Evolutionary conservation across 345 rosid genomes (phyloP).

Genomic region (Mercurialis annua): DNA sequence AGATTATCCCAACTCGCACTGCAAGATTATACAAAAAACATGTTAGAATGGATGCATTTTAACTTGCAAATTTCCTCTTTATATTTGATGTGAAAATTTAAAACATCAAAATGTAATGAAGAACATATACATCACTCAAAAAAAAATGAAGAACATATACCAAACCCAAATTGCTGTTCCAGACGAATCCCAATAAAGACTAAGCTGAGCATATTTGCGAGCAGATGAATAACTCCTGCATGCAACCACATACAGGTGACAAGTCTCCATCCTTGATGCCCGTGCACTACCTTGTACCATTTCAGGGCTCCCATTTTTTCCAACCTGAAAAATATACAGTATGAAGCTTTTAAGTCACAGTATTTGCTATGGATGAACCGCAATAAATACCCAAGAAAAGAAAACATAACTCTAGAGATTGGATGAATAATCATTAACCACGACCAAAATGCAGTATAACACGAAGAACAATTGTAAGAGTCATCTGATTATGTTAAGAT

Average conservation of each 20-base stretch:
- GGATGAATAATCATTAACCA: background rate
- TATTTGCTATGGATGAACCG: background rate
- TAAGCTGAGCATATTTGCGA: constrained; percentile 81
- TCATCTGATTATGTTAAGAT: background rate
- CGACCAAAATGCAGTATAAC: background rate
- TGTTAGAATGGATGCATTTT: background rate
- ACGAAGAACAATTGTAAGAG: background rate
- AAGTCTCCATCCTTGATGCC: constrained; percentile 87
- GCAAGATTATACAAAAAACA: constrained; percentile 22
- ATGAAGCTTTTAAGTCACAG: background rate
- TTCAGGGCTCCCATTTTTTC: constrained; percentile 79
- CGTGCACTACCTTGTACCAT: constrained; percentile 69
- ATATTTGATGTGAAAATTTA: background rate
- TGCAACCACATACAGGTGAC: constrained; percentile 88
- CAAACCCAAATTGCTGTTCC: constrained; percentile 90
- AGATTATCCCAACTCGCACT: constrained; percentile 76
- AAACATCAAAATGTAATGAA: background rate
- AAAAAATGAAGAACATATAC: constrained; percentile 47
- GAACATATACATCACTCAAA: constrained; percentile 73
- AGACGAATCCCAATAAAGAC: constrained; percentile 86
- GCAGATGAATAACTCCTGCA: constrained; percentile 90
- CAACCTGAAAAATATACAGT: constrained; percentile 44
- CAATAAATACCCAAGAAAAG: background rate
- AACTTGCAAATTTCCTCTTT: background rate
- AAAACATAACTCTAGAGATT: background rate